Percentiles rank a stretch among this genome's conserved stretches.
Conservation (phyloP, 306 rosid genomes). For the Betula pendula region DNA sequence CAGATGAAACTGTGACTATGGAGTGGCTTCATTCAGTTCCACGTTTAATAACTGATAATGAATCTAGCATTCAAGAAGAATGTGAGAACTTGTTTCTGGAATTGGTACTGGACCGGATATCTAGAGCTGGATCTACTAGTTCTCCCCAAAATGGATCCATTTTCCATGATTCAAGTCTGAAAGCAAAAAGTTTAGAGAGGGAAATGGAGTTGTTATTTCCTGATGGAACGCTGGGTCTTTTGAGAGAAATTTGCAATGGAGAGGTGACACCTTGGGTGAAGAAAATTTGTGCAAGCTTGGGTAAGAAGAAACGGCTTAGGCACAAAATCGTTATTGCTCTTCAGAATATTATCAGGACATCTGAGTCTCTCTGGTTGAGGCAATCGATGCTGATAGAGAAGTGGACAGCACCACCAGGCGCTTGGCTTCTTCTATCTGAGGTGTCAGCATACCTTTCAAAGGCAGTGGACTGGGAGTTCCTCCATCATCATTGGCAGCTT, state of each 20-base stretch:
- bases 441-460: constrained; percentile 76
- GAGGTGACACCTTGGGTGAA: constrained; percentile 91
- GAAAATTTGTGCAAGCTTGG: constrained; percentile 82
- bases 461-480: constrained; percentile 88
- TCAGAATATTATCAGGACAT: constrained; percentile 64
- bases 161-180: constrained; percentile 13
- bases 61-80: constrained; percentile 94
- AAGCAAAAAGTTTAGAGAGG: constrained; percentile 36
- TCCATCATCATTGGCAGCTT: constrained; percentile 90
- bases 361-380: constrained; percentile 80
- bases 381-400: constrained; percentile 70
- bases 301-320: constrained; percentile 71
- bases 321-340: constrained; percentile 59
- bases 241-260: constrained; percentile 65
- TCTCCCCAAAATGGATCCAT: constrained; percentile 31
- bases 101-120: constrained; percentile 75
- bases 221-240: constrained; percentile 52
- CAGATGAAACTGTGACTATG: constrained; percentile 60
- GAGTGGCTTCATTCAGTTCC: constrained; percentile 97
- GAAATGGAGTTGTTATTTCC: constrained; percentile 58
- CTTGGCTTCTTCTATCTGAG: constrained; percentile 95
- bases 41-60: constrained; percentile 73
- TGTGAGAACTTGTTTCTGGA: constrained; percentile 82
- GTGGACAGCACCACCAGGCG: constrained; percentile 95
- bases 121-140: constrained; percentile 42